Conservation (phyloP, 352 stramenopile species). For the Nothophytophthora sp. region DNA sequence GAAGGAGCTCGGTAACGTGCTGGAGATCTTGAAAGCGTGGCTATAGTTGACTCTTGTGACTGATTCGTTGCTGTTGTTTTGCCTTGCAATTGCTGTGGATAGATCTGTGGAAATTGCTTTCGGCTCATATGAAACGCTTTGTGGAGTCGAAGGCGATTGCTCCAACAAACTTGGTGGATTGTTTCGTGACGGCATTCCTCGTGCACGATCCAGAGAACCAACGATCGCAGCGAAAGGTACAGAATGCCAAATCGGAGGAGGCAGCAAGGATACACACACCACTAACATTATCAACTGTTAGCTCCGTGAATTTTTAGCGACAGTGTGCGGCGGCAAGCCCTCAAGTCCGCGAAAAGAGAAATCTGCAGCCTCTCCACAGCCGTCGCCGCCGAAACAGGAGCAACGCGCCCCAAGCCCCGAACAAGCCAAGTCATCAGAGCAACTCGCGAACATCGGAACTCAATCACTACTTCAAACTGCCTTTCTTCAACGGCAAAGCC, state of each 20-base stretch:
- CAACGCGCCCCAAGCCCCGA: conserved; percentile 17
- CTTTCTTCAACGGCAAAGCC: conserved; percentile 58
- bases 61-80: neutral
- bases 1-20: conserved; percentile 56
- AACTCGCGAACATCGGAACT: conserved; percentile 26
- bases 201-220: conserved; percentile 57
- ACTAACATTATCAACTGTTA: conserved; percentile 20
- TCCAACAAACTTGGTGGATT: conserved; percentile 33
- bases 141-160: conserved; percentile 43
- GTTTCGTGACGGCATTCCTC: conserved; percentile 57
- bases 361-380: conserved; percentile 10
- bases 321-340: conserved; percentile 39
- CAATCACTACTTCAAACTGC: conserved; percentile 61
- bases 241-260: neutral
- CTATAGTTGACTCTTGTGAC: neutral
- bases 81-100: no score
- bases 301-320: conserved; percentile 65
- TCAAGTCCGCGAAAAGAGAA: conserved; percentile 24
- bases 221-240: conserved; percentile 69
- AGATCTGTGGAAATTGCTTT: conserved; percentile 78
- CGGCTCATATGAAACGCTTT: conserved; percentile 59
- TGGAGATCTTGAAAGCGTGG: neutral
- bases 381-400: conserved; percentile 18
- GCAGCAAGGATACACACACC: no score
- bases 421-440: conserved; percentile 4